These are phyloP conservation scores for Ballota nigra DNA, from an alignment of 257 asterid genomes.

Conservation along the genomic window DNA sequence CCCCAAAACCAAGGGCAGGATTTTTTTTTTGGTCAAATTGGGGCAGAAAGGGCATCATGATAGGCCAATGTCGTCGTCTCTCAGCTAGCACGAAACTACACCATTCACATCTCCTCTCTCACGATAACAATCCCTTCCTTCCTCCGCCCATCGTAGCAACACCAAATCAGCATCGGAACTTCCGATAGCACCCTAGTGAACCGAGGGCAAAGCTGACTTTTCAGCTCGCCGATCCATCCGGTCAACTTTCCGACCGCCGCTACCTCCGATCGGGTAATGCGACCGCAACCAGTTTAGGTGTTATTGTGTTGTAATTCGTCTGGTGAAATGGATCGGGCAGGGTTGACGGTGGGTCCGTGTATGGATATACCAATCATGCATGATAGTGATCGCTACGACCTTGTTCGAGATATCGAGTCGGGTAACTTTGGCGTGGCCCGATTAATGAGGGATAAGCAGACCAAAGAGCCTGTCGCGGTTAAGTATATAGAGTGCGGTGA, in stretches of 20 bases:
- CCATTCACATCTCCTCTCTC: background rate
- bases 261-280: constrained; percentile 7
- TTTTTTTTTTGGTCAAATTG: constrained; percentile 9
- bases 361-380: constrained; percentile 96
- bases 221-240: constrained; percentile 16
- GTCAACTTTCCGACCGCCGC: constrained; percentile 2
- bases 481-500: constrained; percentile 89
- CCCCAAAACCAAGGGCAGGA: background rate
- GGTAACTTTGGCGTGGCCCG: constrained; percentile 89
- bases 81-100: constrained; percentile 14
- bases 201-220: constrained; percentile 15
- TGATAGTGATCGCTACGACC: constrained; percentile 83
- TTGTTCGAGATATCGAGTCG: constrained; percentile 77
- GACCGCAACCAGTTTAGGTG: background rate
- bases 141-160: constrained; percentile 24
- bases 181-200: background rate
- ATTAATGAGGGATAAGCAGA: constrained; percentile 77
- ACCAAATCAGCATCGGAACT: background rate
- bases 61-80: constrained; percentile 15
- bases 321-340: constrained; percentile 64
- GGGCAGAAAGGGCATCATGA: background rate
- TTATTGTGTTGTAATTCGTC: background rate
- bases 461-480: constrained; percentile 77
- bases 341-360: constrained; percentile 45
- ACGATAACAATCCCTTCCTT: constrained; percentile 19